A percentile compares a stretch with the other conserved stretches of the same genome.
Conservation (phyloP, 768 basidiomycete genomes). For the Nidularia sp. region DNA sequence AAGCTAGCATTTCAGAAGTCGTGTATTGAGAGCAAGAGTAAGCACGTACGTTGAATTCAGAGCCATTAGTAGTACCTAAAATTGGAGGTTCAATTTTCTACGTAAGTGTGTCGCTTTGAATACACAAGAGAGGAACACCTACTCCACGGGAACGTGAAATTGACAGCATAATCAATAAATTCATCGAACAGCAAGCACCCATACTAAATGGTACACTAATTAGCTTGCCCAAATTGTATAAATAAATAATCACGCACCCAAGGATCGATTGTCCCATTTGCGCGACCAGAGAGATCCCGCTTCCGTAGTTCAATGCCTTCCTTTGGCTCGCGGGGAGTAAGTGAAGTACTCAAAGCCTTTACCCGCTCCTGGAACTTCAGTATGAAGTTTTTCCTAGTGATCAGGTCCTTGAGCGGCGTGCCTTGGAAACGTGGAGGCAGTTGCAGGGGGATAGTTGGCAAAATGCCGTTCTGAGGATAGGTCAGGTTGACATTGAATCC, state of each 20-base stretch:
- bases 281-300: slow-evolving; percentile 39
- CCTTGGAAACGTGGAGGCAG: slow-evolving; percentile 26
- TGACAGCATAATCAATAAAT: slow-evolving; percentile 68
- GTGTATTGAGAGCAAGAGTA: not conserved
- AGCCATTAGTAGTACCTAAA: not conserved
- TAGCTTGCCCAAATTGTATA: no score
- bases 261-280: slow-evolving; percentile 53
- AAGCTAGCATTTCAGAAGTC: not conserved
- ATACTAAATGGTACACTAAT: slow-evolving; percentile 29
- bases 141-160: slow-evolving; percentile 68
- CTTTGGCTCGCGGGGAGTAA: no score
- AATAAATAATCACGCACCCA: slow-evolving; percentile 27
- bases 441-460: slow-evolving; percentile 38
- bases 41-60: not conserved
- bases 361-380: slow-evolving; percentile 11
- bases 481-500: slow-evolving; percentile 64
- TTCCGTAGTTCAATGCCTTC: slow-evolving; percentile 17
- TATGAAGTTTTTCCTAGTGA: slow-evolving; percentile 17
- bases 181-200: slow-evolving; percentile 63
- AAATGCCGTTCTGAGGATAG: slow-evolving; percentile 57
- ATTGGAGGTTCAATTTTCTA: not conserved
- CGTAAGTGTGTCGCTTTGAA: no score
- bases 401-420: slow-evolving; percentile 19
- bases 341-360: slow-evolving; percentile 5
- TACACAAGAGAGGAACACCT: slow-evolving; percentile 9